These are phyloP conservation scores for Ogataea allantospora DNA, from an alignment of 805 yeast genomes.

Conservation along the genomic window DNA sequence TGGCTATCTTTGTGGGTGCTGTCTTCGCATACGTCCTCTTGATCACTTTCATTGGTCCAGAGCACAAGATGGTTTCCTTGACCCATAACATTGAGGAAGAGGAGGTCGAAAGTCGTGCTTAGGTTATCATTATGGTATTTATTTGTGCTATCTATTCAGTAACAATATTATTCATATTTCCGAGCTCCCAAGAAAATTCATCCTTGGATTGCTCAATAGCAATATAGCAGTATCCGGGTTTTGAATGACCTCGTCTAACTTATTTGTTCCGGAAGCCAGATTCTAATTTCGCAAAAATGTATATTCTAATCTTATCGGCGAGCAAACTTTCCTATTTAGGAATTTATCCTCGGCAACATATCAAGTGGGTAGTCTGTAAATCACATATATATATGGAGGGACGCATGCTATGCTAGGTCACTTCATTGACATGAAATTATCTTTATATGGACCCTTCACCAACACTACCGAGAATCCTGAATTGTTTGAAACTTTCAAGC, in stretches of 20 bases:
- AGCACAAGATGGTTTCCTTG: constrained; percentile 38
- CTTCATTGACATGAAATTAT: neutral
- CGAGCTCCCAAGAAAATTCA: too few species aligned
- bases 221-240: too few species aligned
- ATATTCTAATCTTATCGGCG: neutral
- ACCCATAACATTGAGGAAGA: constrained; percentile 19
- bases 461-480: constrained; percentile 23
- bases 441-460: constrained; percentile 14
- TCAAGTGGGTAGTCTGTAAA: neutral
- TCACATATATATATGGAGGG: neutral
- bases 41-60: constrained; percentile 59
- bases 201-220: too few species aligned
- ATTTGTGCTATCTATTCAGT: too few species aligned
- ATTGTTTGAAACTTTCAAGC: constrained; percentile 29
- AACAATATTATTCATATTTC: too few species aligned
- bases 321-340: neutral
- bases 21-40: constrained; percentile 54
- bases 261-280: too few species aligned
- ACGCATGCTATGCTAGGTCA: too few species aligned
- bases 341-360: neutral
- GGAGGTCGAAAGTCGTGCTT: constrained; percentile 11
- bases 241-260: too few species aligned
- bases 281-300: too few species aligned
- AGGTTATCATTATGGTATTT: constrained; percentile 1
- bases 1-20: constrained; percentile 67